Base-by-base conservation (phyloP, 129 eudicot species). In the Oenanthe sinensis region DNA sequence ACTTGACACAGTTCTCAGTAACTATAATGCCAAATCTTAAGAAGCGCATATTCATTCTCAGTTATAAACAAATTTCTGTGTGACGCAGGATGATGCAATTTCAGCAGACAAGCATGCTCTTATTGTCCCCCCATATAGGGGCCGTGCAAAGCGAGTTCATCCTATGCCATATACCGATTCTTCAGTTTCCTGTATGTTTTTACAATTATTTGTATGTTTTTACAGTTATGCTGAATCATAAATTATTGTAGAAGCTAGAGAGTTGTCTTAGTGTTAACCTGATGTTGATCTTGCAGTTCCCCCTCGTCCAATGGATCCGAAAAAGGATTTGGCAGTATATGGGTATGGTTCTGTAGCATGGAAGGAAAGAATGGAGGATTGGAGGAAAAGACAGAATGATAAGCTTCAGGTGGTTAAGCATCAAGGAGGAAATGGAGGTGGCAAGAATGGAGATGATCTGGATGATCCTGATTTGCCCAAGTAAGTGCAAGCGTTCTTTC, bases 361-460 rank as follows among this genome's bases (percentile, higher is more conserved):
- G 98, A 93, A 93, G 86, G 98, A 93, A 82, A 86, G 98, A 83
- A 93, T 93, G 98, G 98, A 93, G 71, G 98, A 93, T 48, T 93
- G 98, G 98, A 91, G 91, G 86, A 93, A 65, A 81, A 84, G 93
- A 85, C 98, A 93, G 81, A 88, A 84, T 80, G 98, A 91, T 28
- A 93, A 80, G 81, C 95, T 93, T 50, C 98, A 89, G 81, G 86
- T 93, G 88, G 90, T 93, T 75, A 89, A 84, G 86, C 98, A 93
- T 72, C 85, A 90, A 83, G 96, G 96, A 24, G 88, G 70, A 24
- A 78, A 81, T 50, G 88, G 87, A 63, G 90, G 86, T 45, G 81
- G 89, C 40, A 80, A 67, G n/a, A 67, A 81, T 81, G 94, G 89
- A 80, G 96, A 89, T 75, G 96, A 89, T 52, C 71, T 85, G 71